These are phyloP conservation scores for Candida hungchunana DNA, from an alignment of 805 yeast genomes.

Conservation along the genomic window DNA sequence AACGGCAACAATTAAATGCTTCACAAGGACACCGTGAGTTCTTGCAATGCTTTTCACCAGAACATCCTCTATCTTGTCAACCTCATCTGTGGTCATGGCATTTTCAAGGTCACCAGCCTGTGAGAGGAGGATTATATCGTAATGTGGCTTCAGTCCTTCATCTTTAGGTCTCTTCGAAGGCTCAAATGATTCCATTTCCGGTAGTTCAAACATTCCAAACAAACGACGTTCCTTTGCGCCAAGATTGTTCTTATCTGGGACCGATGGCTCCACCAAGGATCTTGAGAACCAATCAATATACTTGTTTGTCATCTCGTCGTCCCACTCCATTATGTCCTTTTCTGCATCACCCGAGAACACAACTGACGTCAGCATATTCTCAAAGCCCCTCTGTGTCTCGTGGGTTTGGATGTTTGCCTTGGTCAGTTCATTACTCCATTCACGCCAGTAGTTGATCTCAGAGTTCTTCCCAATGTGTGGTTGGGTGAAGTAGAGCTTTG, in stretches of 20 bases:
- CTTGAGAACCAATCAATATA: slow-evolving; percentile 51
- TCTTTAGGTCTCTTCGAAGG: no score
- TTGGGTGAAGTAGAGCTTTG: slow-evolving; percentile 24
- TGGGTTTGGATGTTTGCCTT: slow-evolving; percentile 10
- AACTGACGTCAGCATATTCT: slow-evolving; percentile 10
- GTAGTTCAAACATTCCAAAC: slow-evolving; percentile 19
- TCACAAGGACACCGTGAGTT: background rate
- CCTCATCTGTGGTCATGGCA: background rate
- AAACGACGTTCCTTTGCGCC: slow-evolving; percentile 21
- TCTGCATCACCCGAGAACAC: slow-evolving; percentile 25
- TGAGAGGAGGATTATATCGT: no score
- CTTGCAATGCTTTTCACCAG: background rate
- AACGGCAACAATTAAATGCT: no score
- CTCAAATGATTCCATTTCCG: no score
- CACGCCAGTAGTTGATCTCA: slow-evolving; percentile 6
- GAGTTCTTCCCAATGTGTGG: slow-evolving; percentile 4
- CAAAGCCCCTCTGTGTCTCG: slow-evolving; percentile 7
- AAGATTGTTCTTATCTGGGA: slow-evolving; percentile 24
- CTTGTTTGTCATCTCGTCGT: slow-evolving; percentile 37
- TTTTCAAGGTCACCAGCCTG: no score
- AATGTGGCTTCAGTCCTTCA: no score
- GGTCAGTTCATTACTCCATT: slow-evolving; percentile 23
- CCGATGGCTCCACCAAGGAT: slow-evolving; percentile 22
- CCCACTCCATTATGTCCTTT: slow-evolving; percentile 43
- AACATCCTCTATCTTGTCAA: background rate